Conservation (phyloP, 225 moss, liverwort and hornwort species). For the Pseudisothecium myosuroides region DNA sequence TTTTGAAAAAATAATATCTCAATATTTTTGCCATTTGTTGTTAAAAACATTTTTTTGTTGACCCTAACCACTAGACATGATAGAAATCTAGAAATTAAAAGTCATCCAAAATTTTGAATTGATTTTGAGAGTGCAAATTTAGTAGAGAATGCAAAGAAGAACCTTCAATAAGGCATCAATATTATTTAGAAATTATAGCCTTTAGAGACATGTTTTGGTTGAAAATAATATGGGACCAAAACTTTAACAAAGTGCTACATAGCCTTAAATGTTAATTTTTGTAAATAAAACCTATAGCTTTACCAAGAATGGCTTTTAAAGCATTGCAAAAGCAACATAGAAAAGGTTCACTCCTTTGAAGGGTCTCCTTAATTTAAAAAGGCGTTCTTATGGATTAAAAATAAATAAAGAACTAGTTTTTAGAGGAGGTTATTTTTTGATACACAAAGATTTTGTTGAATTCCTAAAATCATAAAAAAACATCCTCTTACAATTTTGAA, state of each 20-base stretch:
- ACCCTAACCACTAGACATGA: fast-evolving
- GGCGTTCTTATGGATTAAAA: fast-evolving
- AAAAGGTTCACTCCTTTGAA: not conserved
- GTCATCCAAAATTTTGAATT: not conserved
- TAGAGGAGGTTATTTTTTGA: not conserved
- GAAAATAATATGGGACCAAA: not conserved
- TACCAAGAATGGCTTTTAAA: not conserved
- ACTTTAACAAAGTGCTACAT: not conserved
- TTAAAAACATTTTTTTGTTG: not conserved
- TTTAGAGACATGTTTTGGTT: not conserved
- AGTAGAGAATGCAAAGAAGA: not conserved
- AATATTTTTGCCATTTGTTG: not conserved
- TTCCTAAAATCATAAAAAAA: not conserved
- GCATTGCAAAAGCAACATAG: not conserved
- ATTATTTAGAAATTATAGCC: not conserved
- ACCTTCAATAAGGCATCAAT: not conserved
- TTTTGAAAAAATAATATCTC: not conserved
- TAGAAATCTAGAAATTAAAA: not conserved
- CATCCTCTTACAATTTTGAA: no score
- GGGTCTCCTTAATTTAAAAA: not conserved
- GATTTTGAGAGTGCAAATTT: not conserved
- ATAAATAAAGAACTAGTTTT: not conserved
- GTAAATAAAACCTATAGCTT: not conserved
- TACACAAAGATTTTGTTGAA: fast-evolving
- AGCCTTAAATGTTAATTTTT: not conserved